Evolutionary conservation across 2,329 filamentous ascomycete genomes (phyloP).

Genomic region (Alternaria gansuensis): DNA sequence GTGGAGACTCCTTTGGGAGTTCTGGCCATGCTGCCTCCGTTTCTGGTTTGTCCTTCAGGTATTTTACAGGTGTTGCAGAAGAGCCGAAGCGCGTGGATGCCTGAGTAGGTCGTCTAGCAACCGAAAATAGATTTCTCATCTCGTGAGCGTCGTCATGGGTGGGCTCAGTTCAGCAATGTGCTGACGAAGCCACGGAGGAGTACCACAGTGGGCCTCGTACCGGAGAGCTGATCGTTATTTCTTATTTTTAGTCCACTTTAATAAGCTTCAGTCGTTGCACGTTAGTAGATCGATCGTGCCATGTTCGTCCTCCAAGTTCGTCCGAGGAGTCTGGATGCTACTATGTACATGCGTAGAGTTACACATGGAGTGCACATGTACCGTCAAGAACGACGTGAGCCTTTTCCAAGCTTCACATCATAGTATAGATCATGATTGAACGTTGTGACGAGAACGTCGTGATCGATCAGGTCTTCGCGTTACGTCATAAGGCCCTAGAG

Average conservation of each 20-base stretch:
- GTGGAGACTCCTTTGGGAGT: not conserved
- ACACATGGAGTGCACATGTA: not conserved
- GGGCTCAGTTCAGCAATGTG: not conserved
- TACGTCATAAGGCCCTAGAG: not conserved
- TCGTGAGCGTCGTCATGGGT: slow-evolving; percentile 3
- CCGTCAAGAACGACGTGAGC: not conserved
- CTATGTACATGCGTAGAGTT: not conserved
- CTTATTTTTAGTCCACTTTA: slow-evolving; percentile 6
- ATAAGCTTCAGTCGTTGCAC: not conserved
- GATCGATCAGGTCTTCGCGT: not conserved
- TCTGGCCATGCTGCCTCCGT: not conserved
- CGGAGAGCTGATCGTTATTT: slow-evolving; percentile 4
- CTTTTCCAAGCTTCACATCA: not conserved
- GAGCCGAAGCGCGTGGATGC: not conserved
- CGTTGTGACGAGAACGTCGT: not conserved
- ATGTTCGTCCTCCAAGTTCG: not conserved
- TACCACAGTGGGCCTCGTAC: not conserved
- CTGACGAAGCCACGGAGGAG: slow-evolving; percentile 4
- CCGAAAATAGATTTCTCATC: not conserved
- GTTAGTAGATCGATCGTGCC: slow-evolving; percentile 7
- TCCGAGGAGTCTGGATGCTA: not conserved
- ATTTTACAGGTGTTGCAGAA: not conserved
- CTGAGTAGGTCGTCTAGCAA: not conserved
- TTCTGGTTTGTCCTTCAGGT: not conserved
- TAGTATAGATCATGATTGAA: not conserved